Evolutionary conservation across 768 basidiomycete genomes (phyloP), one percentile per base, ranked within the genome.

Genomic region (Suillus subaureus): DNA sequence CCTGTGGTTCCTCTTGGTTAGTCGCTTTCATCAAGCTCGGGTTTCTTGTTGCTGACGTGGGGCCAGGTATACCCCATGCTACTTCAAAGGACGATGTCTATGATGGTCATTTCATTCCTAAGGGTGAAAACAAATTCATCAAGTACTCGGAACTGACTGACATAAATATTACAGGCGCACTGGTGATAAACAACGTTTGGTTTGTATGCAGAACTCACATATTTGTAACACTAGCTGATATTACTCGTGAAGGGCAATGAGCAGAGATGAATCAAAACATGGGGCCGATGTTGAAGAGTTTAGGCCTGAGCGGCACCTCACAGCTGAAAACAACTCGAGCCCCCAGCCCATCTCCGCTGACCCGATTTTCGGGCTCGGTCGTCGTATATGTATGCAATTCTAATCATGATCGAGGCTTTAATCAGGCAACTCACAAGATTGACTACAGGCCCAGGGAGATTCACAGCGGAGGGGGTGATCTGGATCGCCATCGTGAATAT

Each of bases 71-170:
- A 15, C 73, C 76, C 0, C 76, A 74, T 33, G 64, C 70, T 18
- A 70, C 69, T 3, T 67, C 71, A 7, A 60, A 54, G 0, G 73
- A 76, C 9, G 74, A 75, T 28, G 66, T 70, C 23, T 75, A 73
- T 26, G 66, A 75, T 15, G 77, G 73, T 1, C 79, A 80, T 64
- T 74, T 74, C 47, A 82, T 86, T 49, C 84, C 83, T 0, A 80
- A 82, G 66, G 81, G 79, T 64, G 66, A 39, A 43, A 23, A 6
- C 7, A 28, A 16, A 12, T 31, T 31, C 1, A 23, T 33, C 16
- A 31, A 31, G 12, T 61, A 54, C 31, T 26, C 16, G 18, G 26
- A 35, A 47, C 49, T 58, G 33, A 61, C 39, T 54, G 23, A 35
- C 15, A 47, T 16, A 28, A 15, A 42, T 21, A 21, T 58, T 5